These are phyloP conservation scores for Fragilariopsis cylindrus DNA, from an alignment of 108 stramenopile species.

Conservation along the genomic window DNA sequence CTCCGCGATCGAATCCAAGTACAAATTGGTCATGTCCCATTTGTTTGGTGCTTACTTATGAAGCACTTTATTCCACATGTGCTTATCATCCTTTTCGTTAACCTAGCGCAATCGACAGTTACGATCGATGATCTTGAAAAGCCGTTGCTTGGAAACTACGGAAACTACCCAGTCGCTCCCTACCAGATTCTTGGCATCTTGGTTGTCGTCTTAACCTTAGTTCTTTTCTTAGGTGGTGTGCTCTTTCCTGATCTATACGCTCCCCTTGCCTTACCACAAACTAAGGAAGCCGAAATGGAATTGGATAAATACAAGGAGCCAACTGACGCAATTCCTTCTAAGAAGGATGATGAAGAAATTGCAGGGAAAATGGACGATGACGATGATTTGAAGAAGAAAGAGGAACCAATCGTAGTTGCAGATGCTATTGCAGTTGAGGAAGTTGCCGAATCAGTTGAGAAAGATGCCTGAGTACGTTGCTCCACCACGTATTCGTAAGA, in stretches of 20 bases:
- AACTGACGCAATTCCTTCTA: neutral
- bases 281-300: conserved; percentile 11
- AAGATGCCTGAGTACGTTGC: neutral
- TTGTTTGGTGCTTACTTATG: conserved; percentile 54
- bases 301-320: neutral
- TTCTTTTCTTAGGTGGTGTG: conserved; percentile 39
- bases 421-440: neutral
- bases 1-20: conserved; percentile 39
- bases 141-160: conserved; percentile 34
- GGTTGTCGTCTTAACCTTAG: conserved; percentile 39
- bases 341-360: neutral
- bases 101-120: conserved; percentile 40
- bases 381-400: neutral
- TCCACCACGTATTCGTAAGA: neutral
- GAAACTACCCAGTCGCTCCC: conserved; percentile 37
- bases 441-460: neutral
- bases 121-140: conserved; percentile 13
- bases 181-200: conserved; percentile 59
- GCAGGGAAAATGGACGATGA: neutral
- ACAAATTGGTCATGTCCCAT: conserved; percentile 50
- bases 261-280: conserved; percentile 22
- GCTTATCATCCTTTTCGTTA: conserved; percentile 59
- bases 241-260: conserved; percentile 36
- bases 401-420: neutral
- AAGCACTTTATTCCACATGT: conserved; percentile 57